Percentiles rank a stretch among this genome's conserved stretches.
These are phyloP conservation scores for Eucalyptus rudis DNA, from an alignment of 345 rosid species.

Conservation along the genomic window DNA sequence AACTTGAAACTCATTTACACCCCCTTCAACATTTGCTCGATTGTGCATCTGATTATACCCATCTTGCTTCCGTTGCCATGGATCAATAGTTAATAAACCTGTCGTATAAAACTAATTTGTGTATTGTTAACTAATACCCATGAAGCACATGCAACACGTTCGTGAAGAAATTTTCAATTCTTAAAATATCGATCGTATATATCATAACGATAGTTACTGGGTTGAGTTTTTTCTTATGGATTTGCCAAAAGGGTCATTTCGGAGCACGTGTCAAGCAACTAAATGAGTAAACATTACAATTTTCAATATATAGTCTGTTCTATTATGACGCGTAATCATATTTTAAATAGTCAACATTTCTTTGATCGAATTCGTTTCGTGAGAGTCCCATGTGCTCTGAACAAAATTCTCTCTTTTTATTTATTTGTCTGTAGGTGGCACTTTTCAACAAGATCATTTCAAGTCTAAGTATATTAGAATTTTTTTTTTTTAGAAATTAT, in stretches of 20 bases:
- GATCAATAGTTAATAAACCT: neutral
- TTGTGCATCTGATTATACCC: neutral
- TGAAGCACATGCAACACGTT: neutral
- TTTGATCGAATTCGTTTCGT: neutral
- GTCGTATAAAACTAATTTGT: neutral
- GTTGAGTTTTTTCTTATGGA: neutral
- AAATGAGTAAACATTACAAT: neutral
- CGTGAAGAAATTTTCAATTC: neutral
- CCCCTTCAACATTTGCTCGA: neutral
- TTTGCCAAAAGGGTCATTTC: neutral
- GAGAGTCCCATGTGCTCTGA: neutral
- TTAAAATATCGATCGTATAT: neutral
- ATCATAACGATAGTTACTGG: fast-evolving
- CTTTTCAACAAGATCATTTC: neutral
- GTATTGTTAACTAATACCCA: neutral
- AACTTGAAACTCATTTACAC: neutral
- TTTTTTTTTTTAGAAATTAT: neutral
- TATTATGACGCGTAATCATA: neutral
- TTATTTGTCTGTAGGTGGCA: neutral
- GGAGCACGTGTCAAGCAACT: neutral
- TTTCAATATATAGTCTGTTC: neutral
- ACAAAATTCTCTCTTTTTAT: neutral
- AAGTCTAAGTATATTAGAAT: neutral
- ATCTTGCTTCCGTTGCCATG: neutral
- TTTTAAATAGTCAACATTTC: neutral